A percentile compares a stretch with the other conserved stretches of the same genome.
Conservation (phyloP, 768 basidiomycete genomes). For the Dioszegia aurantiaca region DNA sequence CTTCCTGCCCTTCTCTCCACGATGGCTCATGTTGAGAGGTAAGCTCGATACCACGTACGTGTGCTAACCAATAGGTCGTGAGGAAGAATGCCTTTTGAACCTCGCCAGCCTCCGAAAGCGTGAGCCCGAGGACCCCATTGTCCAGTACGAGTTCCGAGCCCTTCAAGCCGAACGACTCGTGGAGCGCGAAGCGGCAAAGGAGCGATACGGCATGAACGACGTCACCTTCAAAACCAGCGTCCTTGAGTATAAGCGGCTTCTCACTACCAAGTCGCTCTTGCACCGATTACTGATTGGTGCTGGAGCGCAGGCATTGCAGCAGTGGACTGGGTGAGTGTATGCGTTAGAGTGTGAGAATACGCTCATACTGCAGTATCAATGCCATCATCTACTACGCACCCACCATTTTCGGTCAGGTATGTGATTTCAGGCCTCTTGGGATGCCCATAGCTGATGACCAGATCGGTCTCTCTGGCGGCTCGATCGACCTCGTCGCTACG, state of each 20-base stretch:
- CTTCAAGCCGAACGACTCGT: constrained; percentile 69
- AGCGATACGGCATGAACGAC: constrained; percentile 44
- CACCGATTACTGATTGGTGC: constrained; percentile 61
- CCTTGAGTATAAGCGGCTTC: constrained; percentile 63
- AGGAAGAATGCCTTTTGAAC: constrained; percentile 68
- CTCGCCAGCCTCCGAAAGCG: constrained; percentile 63
- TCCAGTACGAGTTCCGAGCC: constrained; percentile 56
- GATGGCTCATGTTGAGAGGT: constrained; percentile 64
- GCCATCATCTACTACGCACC: constrained; percentile 70
- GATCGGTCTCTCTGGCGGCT: constrained; percentile 64
- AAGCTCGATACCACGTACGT: constrained; percentile 7
- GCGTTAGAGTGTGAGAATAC: not conserved
- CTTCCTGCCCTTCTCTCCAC: constrained; percentile 77
- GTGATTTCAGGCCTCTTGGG: not conserved
- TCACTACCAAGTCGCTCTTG: constrained; percentile 58
- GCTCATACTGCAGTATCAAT: constrained; percentile 19
- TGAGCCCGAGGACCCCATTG: constrained; percentile 62
- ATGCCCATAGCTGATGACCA: not conserved
- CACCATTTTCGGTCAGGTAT: constrained; percentile 59
- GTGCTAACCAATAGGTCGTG: constrained; percentile 56
- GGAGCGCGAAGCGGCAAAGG: constrained; percentile 68
- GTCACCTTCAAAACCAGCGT: constrained; percentile 63
- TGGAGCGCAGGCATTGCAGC: constrained; percentile 75
- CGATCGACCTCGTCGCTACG: constrained; percentile 61
- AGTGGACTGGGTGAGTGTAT: constrained; percentile 67